Conservation (phyloP, 202 grass and related monocot species). For the Tripidium arundinaceum region DNA sequence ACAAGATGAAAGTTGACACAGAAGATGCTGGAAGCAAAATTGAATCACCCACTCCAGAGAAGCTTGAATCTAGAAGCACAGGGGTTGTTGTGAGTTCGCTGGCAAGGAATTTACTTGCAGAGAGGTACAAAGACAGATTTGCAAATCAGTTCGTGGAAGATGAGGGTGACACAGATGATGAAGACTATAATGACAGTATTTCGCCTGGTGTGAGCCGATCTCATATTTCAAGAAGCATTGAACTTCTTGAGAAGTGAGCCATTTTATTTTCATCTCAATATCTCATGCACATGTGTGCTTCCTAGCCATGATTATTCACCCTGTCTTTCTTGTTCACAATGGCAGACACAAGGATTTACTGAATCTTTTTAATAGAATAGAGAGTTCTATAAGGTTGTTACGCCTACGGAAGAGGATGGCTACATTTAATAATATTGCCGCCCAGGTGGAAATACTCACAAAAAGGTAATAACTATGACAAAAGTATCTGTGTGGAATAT, state of each 20-base stretch:
- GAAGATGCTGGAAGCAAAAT: no score
- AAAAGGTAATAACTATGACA: conserved; percentile 56
- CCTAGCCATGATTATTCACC: conserved; percentile 22
- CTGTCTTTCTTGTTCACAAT: conserved; percentile 29
- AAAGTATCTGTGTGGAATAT: conserved; percentile 5
- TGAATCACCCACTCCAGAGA: conserved; percentile 67
- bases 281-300: background rate
- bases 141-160: conserved; percentile 5
- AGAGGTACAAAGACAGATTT: conserved; percentile 64
- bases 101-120: conserved; percentile 52
- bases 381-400: conserved; percentile 86
- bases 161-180: conserved; percentile 21
- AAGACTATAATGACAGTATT: conserved; percentile 13
- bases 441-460: conserved; percentile 74
- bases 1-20: no score
- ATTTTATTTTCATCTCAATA: background rate
- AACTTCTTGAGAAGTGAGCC: conserved; percentile 73
- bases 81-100: conserved; percentile 51
- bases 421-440: conserved; percentile 69
- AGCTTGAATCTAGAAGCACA: conserved; percentile 59
- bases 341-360: conserved; percentile 53
- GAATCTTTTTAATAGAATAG: conserved; percentile 71
- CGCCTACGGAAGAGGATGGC: conserved; percentile 54
- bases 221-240: conserved; percentile 12
- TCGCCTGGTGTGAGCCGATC: conserved; percentile 10